Evolutionary conservation across 495 filamentous ascomycete genomes (phyloP).

Genomic region (Penicillium taxi): DNA sequence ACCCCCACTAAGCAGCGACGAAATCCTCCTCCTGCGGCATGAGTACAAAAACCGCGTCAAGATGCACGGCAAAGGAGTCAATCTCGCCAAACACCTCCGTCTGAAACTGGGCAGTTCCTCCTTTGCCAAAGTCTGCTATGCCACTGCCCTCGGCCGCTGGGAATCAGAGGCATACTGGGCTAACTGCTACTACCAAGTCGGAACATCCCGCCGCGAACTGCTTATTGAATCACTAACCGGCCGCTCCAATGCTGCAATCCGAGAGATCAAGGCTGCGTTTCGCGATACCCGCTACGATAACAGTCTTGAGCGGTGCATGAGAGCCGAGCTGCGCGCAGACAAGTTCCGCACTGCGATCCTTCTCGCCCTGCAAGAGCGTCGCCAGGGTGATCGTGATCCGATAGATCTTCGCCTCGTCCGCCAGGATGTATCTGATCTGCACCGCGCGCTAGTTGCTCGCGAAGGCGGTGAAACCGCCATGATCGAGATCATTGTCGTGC

Average conservation of each 20-base stretch:
- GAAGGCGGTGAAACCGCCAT: slow-evolving; percentile 87
- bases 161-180: slow-evolving; percentile 97
- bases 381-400: slow-evolving; percentile 68
- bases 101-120: slow-evolving; percentile 58
- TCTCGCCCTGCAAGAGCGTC: slow-evolving; percentile 67
- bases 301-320: slow-evolving; percentile 76
- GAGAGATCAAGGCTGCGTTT: slow-evolving; percentile 89
- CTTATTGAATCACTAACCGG: slow-evolving; percentile 92
- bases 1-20: slow-evolving; percentile 73
- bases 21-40: slow-evolving; percentile 70
- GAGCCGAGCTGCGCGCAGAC: slow-evolving; percentile 81
- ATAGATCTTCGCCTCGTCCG: slow-evolving; percentile 51
- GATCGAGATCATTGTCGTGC: slow-evolving; percentile 72
- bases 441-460: slow-evolving; percentile 58
- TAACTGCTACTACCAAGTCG: slow-evolving; percentile 95
- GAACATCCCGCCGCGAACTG: slow-evolving; percentile 73
- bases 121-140: slow-evolving; percentile 85
- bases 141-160: slow-evolving; percentile 83
- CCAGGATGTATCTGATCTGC: slow-evolving; percentile 64
- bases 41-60: slow-evolving; percentile 91
- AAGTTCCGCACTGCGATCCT: slow-evolving; percentile 91
- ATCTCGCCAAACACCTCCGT: slow-evolving; percentile 94
- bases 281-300: slow-evolving; percentile 87
- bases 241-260: slow-evolving; percentile 74
- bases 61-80: slow-evolving; percentile 74